phyloP scores from a whole-genome alignment of 2,329 filamentous ascomycete species.

The Coleophoma eucalyptorum region DNA sequence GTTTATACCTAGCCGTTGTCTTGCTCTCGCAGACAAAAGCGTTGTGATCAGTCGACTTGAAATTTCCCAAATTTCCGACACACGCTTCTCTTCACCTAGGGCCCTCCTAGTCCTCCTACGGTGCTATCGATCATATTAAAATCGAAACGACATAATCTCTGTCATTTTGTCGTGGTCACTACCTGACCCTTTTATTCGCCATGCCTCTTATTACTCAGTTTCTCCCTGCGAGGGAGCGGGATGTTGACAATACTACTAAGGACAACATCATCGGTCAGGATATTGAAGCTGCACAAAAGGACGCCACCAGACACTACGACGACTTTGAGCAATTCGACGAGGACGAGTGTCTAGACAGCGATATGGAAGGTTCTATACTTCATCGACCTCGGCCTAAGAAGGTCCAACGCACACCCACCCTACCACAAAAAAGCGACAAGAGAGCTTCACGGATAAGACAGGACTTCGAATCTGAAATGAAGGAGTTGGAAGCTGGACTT shows the following conservation, averaged over 20 bases:
- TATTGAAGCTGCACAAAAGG: constrained; percentile 3
- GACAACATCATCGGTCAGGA: background rate
- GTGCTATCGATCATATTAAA: constrained; percentile 2
- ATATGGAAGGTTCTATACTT: constrained; percentile 25
- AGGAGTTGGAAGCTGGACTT: constrained; percentile 16
- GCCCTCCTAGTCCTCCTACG: background rate
- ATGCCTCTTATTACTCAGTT: constrained; percentile 22
- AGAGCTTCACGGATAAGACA: constrained; percentile 20
- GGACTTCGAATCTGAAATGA: constrained; percentile 20
- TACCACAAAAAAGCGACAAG: constrained; percentile 21
- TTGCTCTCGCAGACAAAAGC: background rate
- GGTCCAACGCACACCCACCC: constrained; percentile 12
- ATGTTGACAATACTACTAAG: constrained; percentile 4
- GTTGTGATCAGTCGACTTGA: background rate
- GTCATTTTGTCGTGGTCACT: background rate
- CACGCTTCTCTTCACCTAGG: background rate
- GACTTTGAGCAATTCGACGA: constrained; percentile 16
- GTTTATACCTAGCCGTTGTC: no score
- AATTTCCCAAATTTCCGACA: background rate
- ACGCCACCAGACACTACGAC: constrained; percentile 13
- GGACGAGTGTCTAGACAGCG: constrained; percentile 17
- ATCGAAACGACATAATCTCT: constrained; percentile 1
- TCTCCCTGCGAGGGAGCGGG: constrained; percentile 12
- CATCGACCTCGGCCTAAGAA: constrained; percentile 16
- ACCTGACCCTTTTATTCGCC: background rate